These are phyloP conservation scores for Colletotrichum sp. DNA, from an alignment of 2,329 filamentous ascomycete species.

Conservation along the genomic window DNA sequence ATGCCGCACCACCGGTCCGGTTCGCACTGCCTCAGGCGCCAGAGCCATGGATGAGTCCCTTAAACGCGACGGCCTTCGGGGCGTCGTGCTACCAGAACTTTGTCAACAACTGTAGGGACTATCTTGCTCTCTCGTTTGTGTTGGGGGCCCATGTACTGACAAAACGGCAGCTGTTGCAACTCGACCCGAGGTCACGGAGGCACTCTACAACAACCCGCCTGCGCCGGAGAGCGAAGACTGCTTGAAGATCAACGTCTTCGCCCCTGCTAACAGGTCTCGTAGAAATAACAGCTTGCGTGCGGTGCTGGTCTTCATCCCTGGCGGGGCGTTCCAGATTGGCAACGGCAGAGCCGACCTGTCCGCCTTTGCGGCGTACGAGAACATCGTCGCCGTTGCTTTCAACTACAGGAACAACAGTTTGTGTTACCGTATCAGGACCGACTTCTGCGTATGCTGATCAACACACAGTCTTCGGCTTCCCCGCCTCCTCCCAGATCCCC, in stretches of 20 bases:
- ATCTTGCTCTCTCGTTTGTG: fast-evolving
- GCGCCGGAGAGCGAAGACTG: constrained; percentile 31
- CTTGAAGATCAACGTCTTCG: constrained; percentile 31
- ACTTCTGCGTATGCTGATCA: neutral
- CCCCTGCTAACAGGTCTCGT: constrained; percentile 11
- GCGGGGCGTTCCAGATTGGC: constrained; percentile 28
- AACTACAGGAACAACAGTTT: constrained; percentile 24
- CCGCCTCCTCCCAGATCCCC: neutral
- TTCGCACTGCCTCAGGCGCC: neutral
- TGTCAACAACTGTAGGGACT: neutral
- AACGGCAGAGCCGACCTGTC: constrained; percentile 25
- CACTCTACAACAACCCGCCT: neutral
- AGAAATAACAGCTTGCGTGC: neutral
- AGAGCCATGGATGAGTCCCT: neutral
- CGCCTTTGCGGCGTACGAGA: constrained; percentile 29
- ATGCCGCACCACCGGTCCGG: constrained; percentile 54
- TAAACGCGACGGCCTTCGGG: neutral
- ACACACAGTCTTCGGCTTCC: neutral
- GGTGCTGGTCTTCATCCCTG: constrained; percentile 29
- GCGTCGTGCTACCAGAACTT: neutral
- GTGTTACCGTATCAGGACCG: too few species aligned
- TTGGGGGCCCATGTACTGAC: neutral
- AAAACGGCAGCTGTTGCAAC: neutral
- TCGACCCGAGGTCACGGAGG: neutral
- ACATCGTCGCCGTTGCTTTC: constrained; percentile 28